Evolutionary conservation across 768 basidiomycete species (phyloP), one percentile per base, ranked within the genome.

Genomic region (Mycena vulgaris): DNA sequence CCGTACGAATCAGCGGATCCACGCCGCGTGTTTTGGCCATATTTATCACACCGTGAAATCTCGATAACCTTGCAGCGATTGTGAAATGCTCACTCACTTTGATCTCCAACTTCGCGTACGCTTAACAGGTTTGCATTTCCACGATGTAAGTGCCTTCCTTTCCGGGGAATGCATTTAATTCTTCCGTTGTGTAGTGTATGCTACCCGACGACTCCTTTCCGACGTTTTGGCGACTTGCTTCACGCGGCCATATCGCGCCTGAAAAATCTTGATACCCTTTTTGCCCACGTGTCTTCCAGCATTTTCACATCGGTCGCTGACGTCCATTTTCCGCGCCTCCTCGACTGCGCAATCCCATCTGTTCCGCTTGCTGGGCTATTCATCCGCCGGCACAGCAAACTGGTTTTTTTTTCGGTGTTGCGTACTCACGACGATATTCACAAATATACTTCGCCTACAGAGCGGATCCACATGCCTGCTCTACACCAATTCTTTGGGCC

Each of bases 61-160:
- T 67, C n/a, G 16, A 40, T 17, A 40, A 60, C 30, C 16, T 35
- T 25, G 39, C 48, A 19, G 28, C n/a, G 5, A 11, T 25, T 0
- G 39, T 67, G n/a, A 40, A 45, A n/a, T 67, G 48, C 17, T 45
- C 14, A 16, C 16, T 33, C 25, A 59, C 66, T 10, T 31, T 53
- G 9, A n/a, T 27, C 11, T 17, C 57, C 1, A 52, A 42, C n/a
- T 21, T 10, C 0, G 1, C 4, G 17, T 39, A 28, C 33, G 66
- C 66, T 14, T 11, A 40, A 10, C 23, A 23, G 23, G 66, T 67
- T 14, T 28, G 57, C 25, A 35, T 19, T 8, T 25, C 53, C n/a
- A 59, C 28, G 2, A 19, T 67, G 66, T 53, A 8, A 7, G 47
- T 30, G 9, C 35, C 10, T n/a, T 5, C 3, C 2, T 4, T 16